A percentile compares a stretch with the other conserved stretches of the same genome.
phyloP scores from a whole-genome alignment of 2,329 filamentous ascomycete genomes.

The Fusarium avenaceum region DNA sequence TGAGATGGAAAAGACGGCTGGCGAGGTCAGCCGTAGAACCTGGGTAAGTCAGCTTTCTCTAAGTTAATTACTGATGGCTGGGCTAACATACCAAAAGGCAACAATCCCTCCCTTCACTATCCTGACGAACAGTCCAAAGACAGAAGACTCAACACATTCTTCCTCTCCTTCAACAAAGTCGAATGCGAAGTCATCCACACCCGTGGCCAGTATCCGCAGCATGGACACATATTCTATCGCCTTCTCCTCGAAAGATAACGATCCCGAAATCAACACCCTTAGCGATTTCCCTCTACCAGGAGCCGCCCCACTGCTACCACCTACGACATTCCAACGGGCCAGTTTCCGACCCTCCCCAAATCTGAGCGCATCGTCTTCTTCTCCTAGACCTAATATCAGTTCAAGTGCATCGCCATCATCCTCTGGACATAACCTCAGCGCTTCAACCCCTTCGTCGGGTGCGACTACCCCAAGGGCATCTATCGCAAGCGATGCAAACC shows the following conservation, averaged over 20 bases:
- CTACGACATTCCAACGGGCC: constrained; percentile 38
- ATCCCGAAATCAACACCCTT: constrained; percentile 44
- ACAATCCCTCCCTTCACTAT: constrained; percentile 48
- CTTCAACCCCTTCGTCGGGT: constrained; percentile 20
- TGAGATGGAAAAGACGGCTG: constrained; percentile 89
- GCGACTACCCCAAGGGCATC: constrained; percentile 31
- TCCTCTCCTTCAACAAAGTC: constrained; percentile 31
- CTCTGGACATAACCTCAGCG: constrained; percentile 20
- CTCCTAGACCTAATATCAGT: constrained; percentile 26
- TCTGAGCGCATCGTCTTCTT: constrained; percentile 22
- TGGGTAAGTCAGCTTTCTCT: constrained; percentile 67
- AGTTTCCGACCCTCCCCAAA: constrained; percentile 31
- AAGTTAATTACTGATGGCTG: neutral
- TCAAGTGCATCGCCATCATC: constrained; percentile 32
- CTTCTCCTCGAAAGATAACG: constrained; percentile 16
- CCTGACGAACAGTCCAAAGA: constrained; percentile 23
- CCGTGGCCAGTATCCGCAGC: constrained; percentile 42
- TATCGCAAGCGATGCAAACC: constrained; percentile 17
- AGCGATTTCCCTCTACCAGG: constrained; percentile 49
- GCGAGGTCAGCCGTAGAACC: constrained; percentile 83
- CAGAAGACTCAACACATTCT: constrained; percentile 21
- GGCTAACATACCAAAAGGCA: constrained; percentile 40
- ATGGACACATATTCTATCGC: constrained; percentile 30
- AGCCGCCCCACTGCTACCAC: constrained; percentile 45
- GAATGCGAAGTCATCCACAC: constrained; percentile 22